Base-by-base conservation (phyloP, 108 stramenopile genomes). In the Skeletonema marinoi region DNA sequence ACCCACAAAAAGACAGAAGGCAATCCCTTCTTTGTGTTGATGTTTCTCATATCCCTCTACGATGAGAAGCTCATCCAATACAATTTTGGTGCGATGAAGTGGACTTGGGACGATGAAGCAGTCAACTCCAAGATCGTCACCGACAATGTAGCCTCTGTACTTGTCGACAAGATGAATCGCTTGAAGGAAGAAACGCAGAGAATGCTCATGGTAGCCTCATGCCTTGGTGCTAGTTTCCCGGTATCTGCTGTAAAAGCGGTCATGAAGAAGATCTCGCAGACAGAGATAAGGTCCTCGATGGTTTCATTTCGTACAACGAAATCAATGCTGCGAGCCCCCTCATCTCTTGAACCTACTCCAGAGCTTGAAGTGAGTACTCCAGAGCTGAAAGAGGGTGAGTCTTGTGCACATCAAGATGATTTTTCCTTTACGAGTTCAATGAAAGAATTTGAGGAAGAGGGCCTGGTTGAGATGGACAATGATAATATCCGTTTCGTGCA, bases 1-100 rank as follows among this genome's bases (percentile, higher is more conserved):
- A 11, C 59, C 0, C 29, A 70, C 32, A 29, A 33, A 13, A 81
- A 81, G 68, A 86, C 85, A 7, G 39, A 58, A 13, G 78, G 84
- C 14, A 85, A 85, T 60, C 33, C 71, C 17, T 85, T 67, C 67
- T 78, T 65, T 38, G 41, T 79, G 35, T 58, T 81, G 33, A 50
- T 67, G 39, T 85, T 77, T 30, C 38, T 85, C 16, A 38, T 29
- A 7, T 30, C 51, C 4, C 59, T 85, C 9, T 11, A 16, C 2
- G 61, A 74, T 16, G 71, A 64, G 13, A 41, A 70, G n/a, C 25
- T 74, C 2, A 50, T 85, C 0, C 4, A 13, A 11, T 77, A 65
- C 60, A 72, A 77, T 38, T 68, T 75, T 70, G 75, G 41, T 0
- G 32, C 51, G 32, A 61, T 63, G 60, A 67, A 81, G 16, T 85